Conservation (phyloP, 169 alveolate species). For the Plasmodium gonderi region DNA sequence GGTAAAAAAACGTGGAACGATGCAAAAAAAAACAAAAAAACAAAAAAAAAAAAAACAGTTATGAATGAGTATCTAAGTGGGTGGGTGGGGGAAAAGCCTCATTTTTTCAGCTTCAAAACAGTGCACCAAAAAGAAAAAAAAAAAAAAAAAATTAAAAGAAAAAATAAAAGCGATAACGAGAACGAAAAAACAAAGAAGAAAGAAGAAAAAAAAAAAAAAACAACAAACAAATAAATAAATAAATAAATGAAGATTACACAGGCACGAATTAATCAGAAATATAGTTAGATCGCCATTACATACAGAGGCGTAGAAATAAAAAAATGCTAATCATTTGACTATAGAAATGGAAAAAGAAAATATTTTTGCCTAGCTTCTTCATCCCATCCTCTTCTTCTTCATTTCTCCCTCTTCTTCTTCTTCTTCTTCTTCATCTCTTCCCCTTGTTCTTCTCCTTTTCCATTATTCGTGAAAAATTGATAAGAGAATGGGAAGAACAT, state of each 20-base stretch:
- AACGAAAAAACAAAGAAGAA: neutral
- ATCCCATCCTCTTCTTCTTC: neutral
- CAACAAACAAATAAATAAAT: neutral
- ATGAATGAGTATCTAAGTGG: neutral
- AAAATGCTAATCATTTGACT: neutral
- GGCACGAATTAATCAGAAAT: too few species aligned
- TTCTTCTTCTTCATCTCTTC: neutral
- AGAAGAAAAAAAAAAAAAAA: too few species aligned
- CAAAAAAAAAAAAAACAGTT: neutral
- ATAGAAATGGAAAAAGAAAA: neutral
- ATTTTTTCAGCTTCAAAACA: neutral
- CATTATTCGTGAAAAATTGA: neutral
- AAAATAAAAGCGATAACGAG: neutral
- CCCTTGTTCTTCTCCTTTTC: neutral
- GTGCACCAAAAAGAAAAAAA: neutral
- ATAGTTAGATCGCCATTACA: too few species aligned
- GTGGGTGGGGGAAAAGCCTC: neutral
- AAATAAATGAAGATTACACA: neutral
- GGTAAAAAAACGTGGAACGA: neutral
- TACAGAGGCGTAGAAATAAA: neutral
- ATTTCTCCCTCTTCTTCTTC: neutral
- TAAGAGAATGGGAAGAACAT: neutral
- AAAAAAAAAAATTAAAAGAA: neutral
- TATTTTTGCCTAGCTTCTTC: neutral
- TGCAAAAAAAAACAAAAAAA: too few species aligned